Evolutionary conservation across 2,329 filamentous ascomycete species (phyloP).

Genomic region (Macrophomina phaseolina): DNA sequence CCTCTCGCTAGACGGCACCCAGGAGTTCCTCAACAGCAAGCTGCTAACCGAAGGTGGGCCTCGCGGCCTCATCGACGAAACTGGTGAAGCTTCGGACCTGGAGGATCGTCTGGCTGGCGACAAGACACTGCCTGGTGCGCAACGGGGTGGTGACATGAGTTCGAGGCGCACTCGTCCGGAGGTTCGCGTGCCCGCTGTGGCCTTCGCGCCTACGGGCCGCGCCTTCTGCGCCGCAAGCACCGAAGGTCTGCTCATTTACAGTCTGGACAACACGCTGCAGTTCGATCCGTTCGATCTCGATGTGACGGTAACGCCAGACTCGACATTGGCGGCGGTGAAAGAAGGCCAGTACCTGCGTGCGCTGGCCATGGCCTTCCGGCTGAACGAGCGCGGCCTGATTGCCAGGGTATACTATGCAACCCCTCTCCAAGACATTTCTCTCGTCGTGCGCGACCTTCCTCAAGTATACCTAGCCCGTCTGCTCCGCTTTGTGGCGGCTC

Average conservation of each 20-base stretch:
- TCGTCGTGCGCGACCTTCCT: conserved; percentile 81
- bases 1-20: conserved; percentile 91
- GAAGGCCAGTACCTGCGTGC: conserved; percentile 88
- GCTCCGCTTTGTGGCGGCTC: conserved; percentile 83
- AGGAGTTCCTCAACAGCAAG: conserved; percentile 95
- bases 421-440: conserved; percentile 73
- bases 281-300: conserved; percentile 98
- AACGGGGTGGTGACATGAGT: conserved; percentile 85
- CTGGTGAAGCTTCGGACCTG: conserved; percentile 85
- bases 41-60: conserved; percentile 90
- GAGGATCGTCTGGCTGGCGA: conserved; percentile 76
- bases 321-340: conserved; percentile 68
- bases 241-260: conserved; percentile 92
- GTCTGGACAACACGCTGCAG: conserved; percentile 78
- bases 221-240: conserved; percentile 95
- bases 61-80: conserved; percentile 80
- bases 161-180: conserved; percentile 77
- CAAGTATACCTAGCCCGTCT: conserved; percentile 84
- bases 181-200: conserved; percentile 81
- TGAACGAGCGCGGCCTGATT: conserved; percentile 84
- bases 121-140: conserved; percentile 79
- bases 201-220: conserved; percentile 86
- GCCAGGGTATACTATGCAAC: conserved; percentile 85
- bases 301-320: conserved; percentile 88
- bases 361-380: conserved; percentile 93